Evolutionary conservation across 2,329 filamentous ascomycete genomes (phyloP).

Genomic region (Colletotrichum paranaense): DNA sequence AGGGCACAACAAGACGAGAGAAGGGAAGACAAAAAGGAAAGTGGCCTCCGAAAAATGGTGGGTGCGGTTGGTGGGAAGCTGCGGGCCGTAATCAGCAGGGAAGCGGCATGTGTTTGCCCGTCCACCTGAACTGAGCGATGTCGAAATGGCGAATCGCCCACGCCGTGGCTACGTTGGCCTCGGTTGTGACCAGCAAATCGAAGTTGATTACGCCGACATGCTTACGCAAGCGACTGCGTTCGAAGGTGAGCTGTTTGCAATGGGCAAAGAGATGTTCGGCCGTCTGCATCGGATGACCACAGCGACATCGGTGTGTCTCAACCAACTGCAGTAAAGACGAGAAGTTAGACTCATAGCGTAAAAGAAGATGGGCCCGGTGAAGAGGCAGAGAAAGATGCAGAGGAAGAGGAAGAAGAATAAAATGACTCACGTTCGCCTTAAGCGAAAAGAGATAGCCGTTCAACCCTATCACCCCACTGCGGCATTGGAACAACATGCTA

Average conservation of each 20-base stretch:
- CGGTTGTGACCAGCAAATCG: not conserved
- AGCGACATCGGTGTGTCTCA: not conserved
- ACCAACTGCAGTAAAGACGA: not conserved
- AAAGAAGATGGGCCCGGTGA: not conserved
- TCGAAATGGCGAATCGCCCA: not conserved
- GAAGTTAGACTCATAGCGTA: not conserved
- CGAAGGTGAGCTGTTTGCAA: not conserved
- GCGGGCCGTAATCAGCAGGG: not conserved
- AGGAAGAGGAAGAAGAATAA: not conserved
- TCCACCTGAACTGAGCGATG: not conserved
- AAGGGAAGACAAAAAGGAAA: no score
- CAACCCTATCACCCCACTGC: not conserved
- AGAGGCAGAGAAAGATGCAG: not conserved
- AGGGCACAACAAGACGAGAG: no score
- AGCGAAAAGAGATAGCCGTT: not conserved
- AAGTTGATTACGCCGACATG: not conserved
- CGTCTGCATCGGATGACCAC: not conserved
- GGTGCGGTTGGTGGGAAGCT: not conserved
- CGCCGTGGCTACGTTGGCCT: not conserved
- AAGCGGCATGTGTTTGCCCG: not conserved
- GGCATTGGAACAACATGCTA: not conserved
- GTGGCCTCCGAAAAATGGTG: no score
- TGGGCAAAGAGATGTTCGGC: not conserved
- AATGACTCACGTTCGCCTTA: not conserved
- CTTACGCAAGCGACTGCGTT: not conserved